Evolutionary conservation across 805 yeast species (phyloP).

Genomic region (Teunomyces kruisii): DNA sequence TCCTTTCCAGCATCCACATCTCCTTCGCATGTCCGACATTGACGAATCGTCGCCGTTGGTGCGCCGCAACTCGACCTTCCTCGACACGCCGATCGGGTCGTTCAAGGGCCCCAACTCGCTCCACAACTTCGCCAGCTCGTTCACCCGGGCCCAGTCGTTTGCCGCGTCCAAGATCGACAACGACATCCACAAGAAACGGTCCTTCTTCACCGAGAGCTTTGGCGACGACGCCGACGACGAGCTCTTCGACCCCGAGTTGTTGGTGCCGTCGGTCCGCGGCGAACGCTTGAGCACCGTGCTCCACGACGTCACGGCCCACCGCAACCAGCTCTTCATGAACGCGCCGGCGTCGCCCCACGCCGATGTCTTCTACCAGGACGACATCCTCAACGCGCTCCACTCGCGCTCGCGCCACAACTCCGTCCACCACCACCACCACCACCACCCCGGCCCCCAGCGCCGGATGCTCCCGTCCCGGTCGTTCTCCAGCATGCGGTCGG

Average conservation of each 20-base stretch:
- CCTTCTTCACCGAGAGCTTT: slow-evolving; percentile 15
- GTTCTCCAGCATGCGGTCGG: slow-evolving; percentile 42
- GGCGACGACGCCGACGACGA: slow-evolving; percentile 14
- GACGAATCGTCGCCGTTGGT: slow-evolving; percentile 11
- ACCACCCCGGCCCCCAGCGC: slow-evolving; percentile 10
- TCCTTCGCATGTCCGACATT: neutral
- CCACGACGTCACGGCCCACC: slow-evolving; percentile 32
- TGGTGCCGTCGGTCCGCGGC: slow-evolving; percentile 62
- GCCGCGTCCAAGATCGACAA: slow-evolving; percentile 17
- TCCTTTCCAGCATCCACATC: neutral
- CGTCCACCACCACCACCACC: slow-evolving; percentile 12
- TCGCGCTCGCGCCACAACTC: slow-evolving; percentile 31
- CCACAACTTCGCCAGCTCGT: slow-evolving; percentile 41
- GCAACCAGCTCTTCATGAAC: slow-evolving; percentile 23
- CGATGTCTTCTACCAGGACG: slow-evolving; percentile 43
- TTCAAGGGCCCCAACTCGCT: slow-evolving; percentile 35
- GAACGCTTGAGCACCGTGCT: slow-evolving; percentile 61
- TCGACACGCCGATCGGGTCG: slow-evolving; percentile 16
- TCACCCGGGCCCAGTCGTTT: slow-evolving; percentile 38
- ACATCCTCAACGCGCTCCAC: slow-evolving; percentile 26
- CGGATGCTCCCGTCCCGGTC: slow-evolving; percentile 39
- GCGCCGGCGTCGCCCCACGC: slow-evolving; percentile 15
- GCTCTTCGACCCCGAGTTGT: slow-evolving; percentile 50
- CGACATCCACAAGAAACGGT: slow-evolving; percentile 20
- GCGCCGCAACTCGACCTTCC: slow-evolving; percentile 7